Evolutionary conservation across 179 eudicot species (phyloP), one percentile per base, ranked within the genome.

Genomic region (Pouteria campechiana): DNA sequence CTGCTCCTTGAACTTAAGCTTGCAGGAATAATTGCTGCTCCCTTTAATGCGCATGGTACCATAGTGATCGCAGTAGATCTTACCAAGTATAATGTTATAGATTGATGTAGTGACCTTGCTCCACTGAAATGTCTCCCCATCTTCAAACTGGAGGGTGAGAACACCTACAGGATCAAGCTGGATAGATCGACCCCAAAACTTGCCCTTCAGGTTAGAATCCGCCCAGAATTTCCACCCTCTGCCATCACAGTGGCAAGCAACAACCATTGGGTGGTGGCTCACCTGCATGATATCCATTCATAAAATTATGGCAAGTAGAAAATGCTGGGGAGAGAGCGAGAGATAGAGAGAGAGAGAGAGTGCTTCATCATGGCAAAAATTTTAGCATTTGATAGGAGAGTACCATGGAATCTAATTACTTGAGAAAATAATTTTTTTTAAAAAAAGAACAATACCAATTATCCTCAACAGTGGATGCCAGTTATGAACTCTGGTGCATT

Each of bases 201-300:
- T 89, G 30, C 97, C 97, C 72, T 89, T 89, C 44, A 89, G 93
- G 64, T 84, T 89, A 23, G 97, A 89, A 64, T 89, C 95, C 39
- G 94, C 97, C 94, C 97, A 88, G 58, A 88, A 88, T 52, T 73
- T 80, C 97, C 97, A 89, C 52, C 93, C 93, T 58, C 67, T 63
- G 24, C 97, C 97, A 64, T 89, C 95, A 66, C 97, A 89, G 31
- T 89, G 97, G 65, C 97, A 89, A 43, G 97, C 97, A 61, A 89
- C 97, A 48, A 85, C 70, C 89, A 74, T 85, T 6, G 97, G 97
- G 64, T 85, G 97, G 60, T 89, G 97, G 60, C 93, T 84, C 33
- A 84, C 92, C 95, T 85, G 75, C 48, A 60, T 57, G 10, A 36
- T 9, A 29, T 31, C 39, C 25, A 21, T 21, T 32, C 32, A 37